Base-by-base conservation (phyloP, 2,329 filamentous ascomycete species). In the Penicillium nordicum region DNA sequence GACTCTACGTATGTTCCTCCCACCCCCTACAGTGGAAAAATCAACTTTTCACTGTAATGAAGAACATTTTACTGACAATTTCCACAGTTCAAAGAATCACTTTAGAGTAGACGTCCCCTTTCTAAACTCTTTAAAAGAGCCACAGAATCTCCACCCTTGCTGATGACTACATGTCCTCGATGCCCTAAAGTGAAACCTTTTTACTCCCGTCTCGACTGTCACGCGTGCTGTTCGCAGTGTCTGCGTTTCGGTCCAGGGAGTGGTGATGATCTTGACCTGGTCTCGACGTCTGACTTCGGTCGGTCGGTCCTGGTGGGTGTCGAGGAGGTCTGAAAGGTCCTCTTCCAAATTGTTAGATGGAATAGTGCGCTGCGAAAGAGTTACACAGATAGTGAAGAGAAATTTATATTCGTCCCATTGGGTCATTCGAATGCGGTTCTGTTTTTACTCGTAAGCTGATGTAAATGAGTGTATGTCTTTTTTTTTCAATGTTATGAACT, bases 41-140 rank as follows among this genome's bases (percentile, higher is more conserved):
- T 16, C 27, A 29, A 40, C 42, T 41, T 11, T 11, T 45, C 58
- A 56, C 52, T 62, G 50, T 62, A 56, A 59, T 57, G 21, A 62
- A 57, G 46, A 51, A 57, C 5, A 12, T 46, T 36, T 55, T 59
- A 58, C 63, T 63, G 63, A 69, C 58, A 52, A 55, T 67, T 65
- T 63, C 63, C 74, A 70, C 70, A 78, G 75, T 78, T 77, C 76
- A 78, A 77, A 91, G 89, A 92, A 93, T 93, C 90, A 90, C 90
- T 95, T 96, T 96, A 92, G 92, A 96, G 91, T 92, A 87, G 83
- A 90, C 86, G 86, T 92, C 72, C 88, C 84, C 82, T 83, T 86
- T 90, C 89, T 94, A 88, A 90, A 86, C 88, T 93, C 85, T 86
- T 85, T 84, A 92, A 84, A 88, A 82, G 83, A 96, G 92, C 89